phyloP scores from a whole-genome alignment of 345 rosid species.

The Syzygium grande region DNA sequence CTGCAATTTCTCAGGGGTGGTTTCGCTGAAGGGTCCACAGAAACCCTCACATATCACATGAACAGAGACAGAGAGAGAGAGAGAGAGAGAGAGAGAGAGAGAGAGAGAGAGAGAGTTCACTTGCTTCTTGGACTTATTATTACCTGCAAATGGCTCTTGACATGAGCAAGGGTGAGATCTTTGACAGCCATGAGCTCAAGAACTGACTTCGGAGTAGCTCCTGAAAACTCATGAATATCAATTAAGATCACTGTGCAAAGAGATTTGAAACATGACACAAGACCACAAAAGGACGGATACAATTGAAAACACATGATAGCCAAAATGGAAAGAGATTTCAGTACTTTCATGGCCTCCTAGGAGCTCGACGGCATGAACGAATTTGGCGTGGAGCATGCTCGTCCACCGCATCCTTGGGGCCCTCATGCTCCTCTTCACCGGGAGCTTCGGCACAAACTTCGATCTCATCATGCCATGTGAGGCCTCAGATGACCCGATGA shows the following conservation, averaged over 20 bases:
- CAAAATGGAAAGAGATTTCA: neutral
- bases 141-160: constrained; percentile 94
- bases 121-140: neutral
- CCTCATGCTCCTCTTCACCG: constrained; percentile 72
- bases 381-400: constrained; percentile 74
- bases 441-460: constrained; percentile 59
- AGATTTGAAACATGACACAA: neutral
- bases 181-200: constrained; percentile 89
- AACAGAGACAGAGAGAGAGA: neutral
- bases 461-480: constrained; percentile 49
- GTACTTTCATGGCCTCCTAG: constrained; percentile 96
- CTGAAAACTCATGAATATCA: constrained; percentile 20
- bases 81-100: neutral
- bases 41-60: neutral
- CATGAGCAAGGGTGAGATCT: constrained; percentile 87
- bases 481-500: constrained; percentile 10
- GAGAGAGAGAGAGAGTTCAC: neutral
- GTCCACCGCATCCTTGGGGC: constrained; percentile 96
- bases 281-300: neutral
- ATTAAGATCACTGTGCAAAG: neutral
- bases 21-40: constrained; percentile 4
- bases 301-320: neutral
- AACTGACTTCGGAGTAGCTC: constrained; percentile 91
- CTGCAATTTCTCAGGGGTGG: constrained; percentile 26
- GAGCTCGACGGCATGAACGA: constrained; percentile 85